Conservation (phyloP, 1,139 yeast species). For the Ogataea hybrid region DNA sequence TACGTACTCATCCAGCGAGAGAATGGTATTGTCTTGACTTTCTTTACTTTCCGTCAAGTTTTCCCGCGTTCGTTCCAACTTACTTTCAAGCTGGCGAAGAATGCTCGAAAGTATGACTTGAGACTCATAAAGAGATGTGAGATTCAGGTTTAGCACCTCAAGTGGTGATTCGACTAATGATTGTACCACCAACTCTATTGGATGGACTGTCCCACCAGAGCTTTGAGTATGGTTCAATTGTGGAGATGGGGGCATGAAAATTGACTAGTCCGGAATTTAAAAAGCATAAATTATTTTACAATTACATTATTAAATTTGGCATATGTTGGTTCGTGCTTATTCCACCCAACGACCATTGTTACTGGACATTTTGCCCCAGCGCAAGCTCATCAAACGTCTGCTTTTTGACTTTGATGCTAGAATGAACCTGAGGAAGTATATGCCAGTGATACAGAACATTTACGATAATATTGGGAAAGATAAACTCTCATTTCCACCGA, state of each 20-base stretch:
- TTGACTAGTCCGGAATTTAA: background rate
- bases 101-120: conserved; percentile 53
- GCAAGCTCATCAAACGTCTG: conserved; percentile 53
- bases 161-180: conserved; percentile 51
- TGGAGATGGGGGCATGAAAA: conserved; percentile 1
- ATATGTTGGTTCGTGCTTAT: conserved; percentile 1
- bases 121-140: conserved; percentile 54
- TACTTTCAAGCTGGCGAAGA: conserved; percentile 42
- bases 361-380: conserved; percentile 54
- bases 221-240: background rate
- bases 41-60: conserved; percentile 3
- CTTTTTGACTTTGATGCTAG: conserved; percentile 66
- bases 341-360: conserved; percentile 40
- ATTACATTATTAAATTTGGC: background rate
- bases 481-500: conserved; percentile 25
- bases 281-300: background rate
- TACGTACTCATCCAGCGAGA: conserved; percentile 28
- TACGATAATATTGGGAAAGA: conserved; percentile 42
- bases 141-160: conserved; percentile 48
- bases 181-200: conserved; percentile 57
- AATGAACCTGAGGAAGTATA: conserved; percentile 49
- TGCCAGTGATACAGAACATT: conserved; percentile 50
- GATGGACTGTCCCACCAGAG: conserved; percentile 37
- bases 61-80: conserved; percentile 33
- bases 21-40: background rate